Percentiles rank a stretch among this genome's conserved stretches.
These are phyloP conservation scores for Candida maris DNA, from an alignment of 805 yeast species.

Conservation along the genomic window DNA sequence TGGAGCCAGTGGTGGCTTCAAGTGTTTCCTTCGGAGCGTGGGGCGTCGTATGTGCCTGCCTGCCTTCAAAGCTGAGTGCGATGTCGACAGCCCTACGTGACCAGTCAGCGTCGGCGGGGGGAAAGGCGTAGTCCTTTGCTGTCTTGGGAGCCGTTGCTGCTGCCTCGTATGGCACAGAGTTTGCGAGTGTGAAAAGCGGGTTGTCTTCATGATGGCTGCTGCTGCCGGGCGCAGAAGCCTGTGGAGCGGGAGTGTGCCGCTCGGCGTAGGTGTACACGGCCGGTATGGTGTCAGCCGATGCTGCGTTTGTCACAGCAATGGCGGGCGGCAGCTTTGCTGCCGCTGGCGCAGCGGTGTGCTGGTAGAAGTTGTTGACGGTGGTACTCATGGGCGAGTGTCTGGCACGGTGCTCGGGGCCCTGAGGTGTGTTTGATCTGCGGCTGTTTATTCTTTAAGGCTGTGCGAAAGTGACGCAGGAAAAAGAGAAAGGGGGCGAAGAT, in stretches of 20 bases:
- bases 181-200: constrained; percentile 30
- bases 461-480: too few relatives aligned
- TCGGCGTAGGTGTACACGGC: constrained; percentile 18
- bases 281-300: constrained; percentile 9
- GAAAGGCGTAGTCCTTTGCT: constrained; percentile 7
- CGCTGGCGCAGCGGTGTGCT: too few relatives aligned
- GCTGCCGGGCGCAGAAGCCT: constrained; percentile 1
- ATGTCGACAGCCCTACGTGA: constrained; percentile 25
- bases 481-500: too few relatives aligned
- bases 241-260: constrained; percentile 10
- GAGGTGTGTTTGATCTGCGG: too few relatives aligned
- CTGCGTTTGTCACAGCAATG: constrained; percentile 2
- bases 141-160: not conserved
- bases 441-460: too few relatives aligned
- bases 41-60: constrained; percentile 5
- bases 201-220: constrained; percentile 16
- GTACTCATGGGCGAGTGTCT: too few relatives aligned
- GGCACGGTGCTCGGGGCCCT: too few relatives aligned
- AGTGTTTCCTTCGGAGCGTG: constrained; percentile 7
- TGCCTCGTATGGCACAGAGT: constrained; percentile 22
- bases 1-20: constrained; percentile 4
- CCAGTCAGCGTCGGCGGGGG: constrained; percentile 18
- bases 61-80: constrained; percentile 16
- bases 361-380: too few relatives aligned
- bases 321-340: not conserved